Base-by-base conservation (phyloP, 345 rosid genomes). In the Durio zibethinus region DNA sequence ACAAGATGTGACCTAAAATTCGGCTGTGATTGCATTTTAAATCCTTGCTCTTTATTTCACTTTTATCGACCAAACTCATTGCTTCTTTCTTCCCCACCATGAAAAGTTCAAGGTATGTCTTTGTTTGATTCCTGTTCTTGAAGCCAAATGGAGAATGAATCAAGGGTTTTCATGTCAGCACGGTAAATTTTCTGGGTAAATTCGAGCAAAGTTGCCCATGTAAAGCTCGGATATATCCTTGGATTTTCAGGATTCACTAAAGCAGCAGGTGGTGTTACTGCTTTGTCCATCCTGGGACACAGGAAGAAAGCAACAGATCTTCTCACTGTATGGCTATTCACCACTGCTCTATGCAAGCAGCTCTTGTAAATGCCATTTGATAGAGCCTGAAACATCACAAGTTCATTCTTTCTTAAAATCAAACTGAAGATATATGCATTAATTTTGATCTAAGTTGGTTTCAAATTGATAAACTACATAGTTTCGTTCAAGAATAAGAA, bases 301-400 rank as follows among this genome's bases (percentile, higher is more conserved):
- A 88, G 60, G 64, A 90, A 90, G 82, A 90, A 90, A 10, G 90
- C 94, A 2, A 90, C 77, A 0, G 94, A 90, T 79, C 80, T 88
- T 75, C 94, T 88, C 35, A 73, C 82, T 0, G 67, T 76, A 40
- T 62, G 70, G 23, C 72, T 86, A 78, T 88, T 90, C 73, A 90
- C 94, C 54, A 86, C 94, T 1, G 89, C 94, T 68, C 89, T 83
- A 75, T 90, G 94, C 83, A 90, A 60, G 81, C 94, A 88, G 40
- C 94, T 90, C 86, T 85, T 88, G 87, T 82, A 90, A 33, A 77
- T 75, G 0, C 90, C 90, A 70, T 90, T 90, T 6, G 92, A 80
- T 21, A 90, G 78, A 54, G 94, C 94, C 94, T 90, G 77, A 15
- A 48, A 40, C 5, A 69, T 0, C 12, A 42, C 38, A 47, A 10